Conservation (phyloP, 352 stramenopile genomes). For the Pythium aphanidermatum region DNA sequence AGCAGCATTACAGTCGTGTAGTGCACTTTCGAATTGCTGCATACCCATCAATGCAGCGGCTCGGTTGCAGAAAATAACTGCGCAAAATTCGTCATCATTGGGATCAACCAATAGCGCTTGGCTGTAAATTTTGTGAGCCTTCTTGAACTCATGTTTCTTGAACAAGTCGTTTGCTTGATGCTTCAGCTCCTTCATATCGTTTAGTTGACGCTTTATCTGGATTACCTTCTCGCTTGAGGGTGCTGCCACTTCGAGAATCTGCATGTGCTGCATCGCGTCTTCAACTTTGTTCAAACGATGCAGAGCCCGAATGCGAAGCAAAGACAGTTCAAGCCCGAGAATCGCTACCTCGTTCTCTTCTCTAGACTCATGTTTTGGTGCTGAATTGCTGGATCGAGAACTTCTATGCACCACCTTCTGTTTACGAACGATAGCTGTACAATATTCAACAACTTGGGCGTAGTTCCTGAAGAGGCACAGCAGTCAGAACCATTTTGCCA, state of each 20-base stretch:
- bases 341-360: constrained; percentile 35
- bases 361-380: constrained; percentile 2
- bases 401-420: constrained; percentile 24
- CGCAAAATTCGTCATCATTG: constrained; percentile 66
- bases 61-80: constrained; percentile 77
- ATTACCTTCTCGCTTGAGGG: constrained; percentile 71
- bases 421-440: constrained; percentile 41
- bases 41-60: constrained; percentile 75
- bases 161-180: constrained; percentile 64
- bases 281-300: constrained; percentile 72
- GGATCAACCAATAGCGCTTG: constrained; percentile 59
- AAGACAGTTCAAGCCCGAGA: constrained; percentile 56
- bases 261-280: constrained; percentile 45
- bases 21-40: constrained; percentile 49
- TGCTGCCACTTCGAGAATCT: constrained; percentile 49
- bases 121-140: constrained; percentile 52
- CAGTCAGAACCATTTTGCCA: background rate
- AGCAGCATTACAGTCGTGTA: constrained; percentile 71
- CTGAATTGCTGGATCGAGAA: background rate
- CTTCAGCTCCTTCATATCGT: constrained; percentile 65
- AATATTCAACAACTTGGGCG: constrained; percentile 41
- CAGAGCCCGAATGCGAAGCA: constrained; percentile 32
- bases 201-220: constrained; percentile 54
- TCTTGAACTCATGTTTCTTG: constrained; percentile 43
- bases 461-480: constrained; percentile 36